A percentile compares a stretch with the other conserved stretches of the same genome.
Evolutionary conservation across 225 moss, liverwort and hornwort species (phyloP).

Genomic region (Bryoerythrophyllum caledonicum): DNA sequence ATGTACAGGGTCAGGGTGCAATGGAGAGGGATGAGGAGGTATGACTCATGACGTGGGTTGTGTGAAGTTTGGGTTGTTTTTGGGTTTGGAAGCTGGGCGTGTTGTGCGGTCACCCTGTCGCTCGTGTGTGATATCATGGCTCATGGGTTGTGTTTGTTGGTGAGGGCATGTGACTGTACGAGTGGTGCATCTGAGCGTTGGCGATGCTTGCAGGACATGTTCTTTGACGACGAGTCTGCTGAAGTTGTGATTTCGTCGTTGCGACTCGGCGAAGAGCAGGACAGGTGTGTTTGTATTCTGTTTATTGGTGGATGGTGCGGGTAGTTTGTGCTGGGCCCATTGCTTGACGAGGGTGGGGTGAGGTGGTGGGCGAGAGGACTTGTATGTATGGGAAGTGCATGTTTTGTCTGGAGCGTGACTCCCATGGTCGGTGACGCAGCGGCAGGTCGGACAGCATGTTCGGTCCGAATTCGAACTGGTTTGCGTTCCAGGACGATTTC

Average conservation of each 20-base stretch:
- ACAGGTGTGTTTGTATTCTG: slow-evolving; percentile 53
- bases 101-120: background rate
- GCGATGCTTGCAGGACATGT: slow-evolving; percentile 67
- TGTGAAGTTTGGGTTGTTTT: background rate
- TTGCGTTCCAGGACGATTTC: slow-evolving; percentile 85
- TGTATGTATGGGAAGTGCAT: background rate
- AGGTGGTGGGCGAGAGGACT: background rate
- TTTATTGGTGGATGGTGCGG: background rate
- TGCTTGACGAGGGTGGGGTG: background rate
- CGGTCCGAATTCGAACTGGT: slow-evolving; percentile 78
- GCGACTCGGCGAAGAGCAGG: slow-evolving; percentile 80
- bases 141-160: background rate
- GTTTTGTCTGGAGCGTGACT: slow-evolving; percentile 5
- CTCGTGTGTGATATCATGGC: background rate
- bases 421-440: slow-evolving; percentile 39
- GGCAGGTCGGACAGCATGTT: slow-evolving; percentile 70
- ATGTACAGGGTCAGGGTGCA: slow-evolving; percentile 76
- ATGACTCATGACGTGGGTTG: background rate
- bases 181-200: slow-evolving; percentile 6
- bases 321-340: background rate
- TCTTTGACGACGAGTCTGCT: slow-evolving; percentile 95
- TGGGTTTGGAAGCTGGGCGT: background rate
- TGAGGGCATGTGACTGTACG: background rate
- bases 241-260: slow-evolving; percentile 95
- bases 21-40: slow-evolving; percentile 98